Percentiles rank a stretch among this genome's conserved stretches.
Evolutionary conservation across 495 filamentous ascomycete species (phyloP).

Genomic region (Hyaloscypha bicolor): DNA sequence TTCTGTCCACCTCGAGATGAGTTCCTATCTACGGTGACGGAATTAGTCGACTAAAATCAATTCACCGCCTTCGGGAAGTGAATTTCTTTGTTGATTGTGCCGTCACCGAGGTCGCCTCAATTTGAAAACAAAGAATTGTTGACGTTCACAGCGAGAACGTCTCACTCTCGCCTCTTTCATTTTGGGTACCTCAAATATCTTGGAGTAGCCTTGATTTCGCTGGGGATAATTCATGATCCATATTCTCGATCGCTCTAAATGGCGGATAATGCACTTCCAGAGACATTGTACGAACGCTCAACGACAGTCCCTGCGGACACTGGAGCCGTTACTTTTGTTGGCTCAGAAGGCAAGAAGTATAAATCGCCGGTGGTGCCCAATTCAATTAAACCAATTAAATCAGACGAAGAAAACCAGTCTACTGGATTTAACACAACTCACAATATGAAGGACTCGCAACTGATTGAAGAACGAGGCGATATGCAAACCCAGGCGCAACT

Average conservation of each 20-base stretch:
- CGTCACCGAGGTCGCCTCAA: neutral
- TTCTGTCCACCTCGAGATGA: too few species aligned
- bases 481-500: neutral
- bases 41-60: neutral
- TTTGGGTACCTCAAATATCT: neutral
- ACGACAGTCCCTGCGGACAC: neutral
- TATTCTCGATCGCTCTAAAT: neutral
- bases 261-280: neutral
- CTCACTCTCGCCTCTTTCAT: neutral
- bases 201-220: neutral
- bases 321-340: too few species aligned
- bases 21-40: neutral
- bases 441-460: neutral
- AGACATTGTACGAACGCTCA: neutral
- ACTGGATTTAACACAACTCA: neutral
- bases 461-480: neutral
- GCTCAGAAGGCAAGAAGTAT: neutral
- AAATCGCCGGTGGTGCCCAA: neutral
- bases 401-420: neutral
- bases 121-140: neutral
- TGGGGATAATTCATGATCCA: neutral
- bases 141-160: neutral
- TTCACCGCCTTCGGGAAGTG: neutral
- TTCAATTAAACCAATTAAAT: neutral
- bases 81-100: neutral